Evolutionary conservation across 306 rosid genomes (phyloP).

Genomic region (Vicia villosa): DNA sequence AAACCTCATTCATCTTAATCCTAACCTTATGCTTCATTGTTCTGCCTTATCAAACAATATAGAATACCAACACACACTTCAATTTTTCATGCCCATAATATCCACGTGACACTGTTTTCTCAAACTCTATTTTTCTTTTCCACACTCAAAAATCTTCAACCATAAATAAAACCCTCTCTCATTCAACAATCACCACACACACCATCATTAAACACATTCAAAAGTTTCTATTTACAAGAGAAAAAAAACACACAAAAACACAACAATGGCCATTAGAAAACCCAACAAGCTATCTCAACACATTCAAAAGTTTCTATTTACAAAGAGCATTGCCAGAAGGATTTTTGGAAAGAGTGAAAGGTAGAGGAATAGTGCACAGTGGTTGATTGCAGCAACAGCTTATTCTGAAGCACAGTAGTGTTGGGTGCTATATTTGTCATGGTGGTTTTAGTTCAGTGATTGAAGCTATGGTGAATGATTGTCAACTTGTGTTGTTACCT

Average conservation of each 20-base stretch:
- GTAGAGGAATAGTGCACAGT: slow-evolving; percentile 43
- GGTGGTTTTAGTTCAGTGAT: slow-evolving; percentile 56
- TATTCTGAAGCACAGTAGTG: slow-evolving; percentile 43
- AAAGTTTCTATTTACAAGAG: neutral
- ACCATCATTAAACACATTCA: neutral
- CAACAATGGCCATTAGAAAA: slow-evolving; percentile 55
- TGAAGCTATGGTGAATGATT: slow-evolving; percentile 51
- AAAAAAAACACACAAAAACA: neutral
- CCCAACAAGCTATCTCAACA: slow-evolving; percentile 60
- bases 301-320: too few species aligned
- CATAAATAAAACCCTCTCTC: slow-evolving; percentile 51
- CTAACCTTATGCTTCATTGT: neutral
- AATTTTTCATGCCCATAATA: slow-evolving; percentile 25
- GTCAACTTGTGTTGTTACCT: slow-evolving; percentile 53
- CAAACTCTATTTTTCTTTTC: slow-evolving; percentile 8
- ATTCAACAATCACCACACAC: slow-evolving; percentile 34
- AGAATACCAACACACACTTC: neutral
- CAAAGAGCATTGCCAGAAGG: slow-evolving; percentile 43
- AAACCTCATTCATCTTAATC: slow-evolving; percentile 2
- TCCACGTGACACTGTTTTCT: slow-evolving; percentile 63
- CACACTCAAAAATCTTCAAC: slow-evolving; percentile 29
- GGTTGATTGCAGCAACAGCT: slow-evolving; percentile 64
- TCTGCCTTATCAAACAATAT: neutral
- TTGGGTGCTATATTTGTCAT: slow-evolving; percentile 48
- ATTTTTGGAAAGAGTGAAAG: slow-evolving; percentile 48